Evolutionary conservation across 768 basidiomycete genomes (phyloP).

Genomic region (Suillus tomentosus): DNA sequence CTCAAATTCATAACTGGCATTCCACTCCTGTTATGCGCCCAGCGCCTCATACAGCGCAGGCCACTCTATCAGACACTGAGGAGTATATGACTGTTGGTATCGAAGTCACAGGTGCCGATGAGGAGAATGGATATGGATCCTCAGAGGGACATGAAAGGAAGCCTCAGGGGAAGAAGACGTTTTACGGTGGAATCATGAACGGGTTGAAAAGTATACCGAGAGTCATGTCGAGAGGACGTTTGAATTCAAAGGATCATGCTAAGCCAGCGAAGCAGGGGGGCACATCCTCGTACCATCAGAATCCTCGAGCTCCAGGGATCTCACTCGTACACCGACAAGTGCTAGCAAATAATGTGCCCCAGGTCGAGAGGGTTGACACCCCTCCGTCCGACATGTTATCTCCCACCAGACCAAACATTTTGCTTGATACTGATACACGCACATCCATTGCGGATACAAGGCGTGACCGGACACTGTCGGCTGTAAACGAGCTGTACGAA

Average conservation of each 20-base stretch:
- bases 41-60: slow-evolving; percentile 11
- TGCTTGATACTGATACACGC: slow-evolving; percentile 1
- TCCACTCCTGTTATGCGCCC: slow-evolving; percentile 33
- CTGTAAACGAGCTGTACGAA: slow-evolving; percentile 6
- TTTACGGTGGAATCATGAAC: slow-evolving; percentile 33
- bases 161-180: slow-evolving; percentile 28
- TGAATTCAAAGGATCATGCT: slow-evolving; percentile 23
- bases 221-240: slow-evolving; percentile 34
- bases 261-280: slow-evolving; percentile 26
- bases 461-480: slow-evolving; percentile 4
- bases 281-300: slow-evolving; percentile 24
- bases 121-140: slow-evolving; percentile 27
- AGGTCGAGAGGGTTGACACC: slow-evolving; percentile 9
- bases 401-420: slow-evolving; percentile 1
- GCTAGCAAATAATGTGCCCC: slow-evolving; percentile 8
- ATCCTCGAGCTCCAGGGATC: slow-evolving; percentile 5
- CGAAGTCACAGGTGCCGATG: slow-evolving; percentile 25
- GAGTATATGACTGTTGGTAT: slow-evolving; percentile 38
- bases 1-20: slow-evolving; percentile 19
- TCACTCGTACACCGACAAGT: not conserved
- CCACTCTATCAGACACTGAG: slow-evolving; percentile 34
- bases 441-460: slow-evolving; percentile 12
- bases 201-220: slow-evolving; percentile 34
- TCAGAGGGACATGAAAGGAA: slow-evolving; percentile 31
- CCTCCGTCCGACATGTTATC: slow-evolving; percentile 1